Percentiles rank a stretch among this genome's conserved stretches.
Conservation (phyloP, 2,329 filamentous ascomycete genomes). For the Arthrobotrys pseudoclavata region DNA sequence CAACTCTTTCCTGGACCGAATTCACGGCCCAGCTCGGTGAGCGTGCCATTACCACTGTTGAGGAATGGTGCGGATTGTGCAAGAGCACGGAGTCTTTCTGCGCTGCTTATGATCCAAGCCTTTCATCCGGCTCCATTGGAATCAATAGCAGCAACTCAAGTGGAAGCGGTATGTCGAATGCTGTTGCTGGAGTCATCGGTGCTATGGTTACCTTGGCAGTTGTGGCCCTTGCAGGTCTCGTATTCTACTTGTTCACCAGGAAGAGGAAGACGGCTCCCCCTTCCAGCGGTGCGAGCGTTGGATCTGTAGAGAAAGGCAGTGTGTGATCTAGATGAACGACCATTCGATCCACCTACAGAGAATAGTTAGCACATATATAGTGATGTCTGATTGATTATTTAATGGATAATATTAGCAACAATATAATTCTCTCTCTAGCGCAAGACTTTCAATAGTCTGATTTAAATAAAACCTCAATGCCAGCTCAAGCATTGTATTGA, state of each 20-base stretch:
- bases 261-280: conserved; percentile 4
- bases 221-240: conserved; percentile 47
- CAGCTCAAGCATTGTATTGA: too few species aligned
- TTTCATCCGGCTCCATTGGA: conserved; percentile 20
- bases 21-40: conserved; percentile 59
- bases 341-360: background rate
- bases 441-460: too few species aligned
- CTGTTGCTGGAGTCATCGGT: conserved; percentile 62
- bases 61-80: conserved; percentile 62
- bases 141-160: conserved; percentile 11
- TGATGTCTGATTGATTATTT: conserved; percentile 12
- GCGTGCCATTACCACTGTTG: conserved; percentile 57
- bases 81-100: conserved; percentile 60
- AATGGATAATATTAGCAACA: conserved; percentile 16
- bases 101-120: conserved; percentile 27
- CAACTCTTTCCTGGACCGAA: conserved; percentile 60
- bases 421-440: background rate
- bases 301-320: conserved; percentile 47
- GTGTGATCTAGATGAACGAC: background rate
- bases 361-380: background rate
- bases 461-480: too few species aligned
- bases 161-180: conserved; percentile 46
- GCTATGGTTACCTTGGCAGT: conserved; percentile 59
- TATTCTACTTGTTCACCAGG: conserved; percentile 58
- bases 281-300: conserved; percentile 39